These are phyloP conservation scores for Pisolithus albus DNA, from an alignment of 768 basidiomycete species.

Conservation along the genomic window DNA sequence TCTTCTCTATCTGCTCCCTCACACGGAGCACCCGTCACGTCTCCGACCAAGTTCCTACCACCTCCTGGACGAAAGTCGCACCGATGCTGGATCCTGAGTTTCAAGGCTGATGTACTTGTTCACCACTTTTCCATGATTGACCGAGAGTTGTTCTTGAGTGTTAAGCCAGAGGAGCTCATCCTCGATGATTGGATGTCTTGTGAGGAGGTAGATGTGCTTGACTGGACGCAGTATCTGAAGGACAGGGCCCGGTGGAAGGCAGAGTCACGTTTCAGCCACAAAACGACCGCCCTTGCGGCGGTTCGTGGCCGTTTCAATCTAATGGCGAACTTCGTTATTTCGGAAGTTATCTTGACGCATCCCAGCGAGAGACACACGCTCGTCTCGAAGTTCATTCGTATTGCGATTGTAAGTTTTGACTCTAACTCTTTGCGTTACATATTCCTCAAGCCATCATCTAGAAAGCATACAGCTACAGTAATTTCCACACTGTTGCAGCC, in stretches of 20 bases:
- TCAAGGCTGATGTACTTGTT: slow-evolving; percentile 56
- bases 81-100: slow-evolving; percentile 65
- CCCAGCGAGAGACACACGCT: slow-evolving; percentile 58
- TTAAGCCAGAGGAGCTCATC: slow-evolving; percentile 87
- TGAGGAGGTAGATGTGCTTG: slow-evolving; percentile 60
- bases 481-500: slow-evolving; percentile 73
- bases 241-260: slow-evolving; percentile 65
- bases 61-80: slow-evolving; percentile 41
- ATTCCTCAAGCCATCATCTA: slow-evolving; percentile 21
- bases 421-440: neutral
- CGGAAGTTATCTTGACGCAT: slow-evolving; percentile 74
- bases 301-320: slow-evolving; percentile 81
- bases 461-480: slow-evolving; percentile 77
- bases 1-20: slow-evolving; percentile 16
- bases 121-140: slow-evolving; percentile 86
- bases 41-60: slow-evolving; percentile 31
- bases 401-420: slow-evolving; percentile 65
- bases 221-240: slow-evolving; percentile 80
- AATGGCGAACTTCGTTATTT: slow-evolving; percentile 70
- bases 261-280: slow-evolving; percentile 49
- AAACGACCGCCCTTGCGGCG: slow-evolving; percentile 65
- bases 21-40: slow-evolving; percentile 12
- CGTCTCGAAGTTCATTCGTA: slow-evolving; percentile 72
- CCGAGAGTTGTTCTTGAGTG: slow-evolving; percentile 73
- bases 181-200: slow-evolving; percentile 61